These are phyloP conservation scores for Ustilago xerochloae DNA, from an alignment of 1,284 basidiomycete species.

Conservation along the genomic window DNA sequence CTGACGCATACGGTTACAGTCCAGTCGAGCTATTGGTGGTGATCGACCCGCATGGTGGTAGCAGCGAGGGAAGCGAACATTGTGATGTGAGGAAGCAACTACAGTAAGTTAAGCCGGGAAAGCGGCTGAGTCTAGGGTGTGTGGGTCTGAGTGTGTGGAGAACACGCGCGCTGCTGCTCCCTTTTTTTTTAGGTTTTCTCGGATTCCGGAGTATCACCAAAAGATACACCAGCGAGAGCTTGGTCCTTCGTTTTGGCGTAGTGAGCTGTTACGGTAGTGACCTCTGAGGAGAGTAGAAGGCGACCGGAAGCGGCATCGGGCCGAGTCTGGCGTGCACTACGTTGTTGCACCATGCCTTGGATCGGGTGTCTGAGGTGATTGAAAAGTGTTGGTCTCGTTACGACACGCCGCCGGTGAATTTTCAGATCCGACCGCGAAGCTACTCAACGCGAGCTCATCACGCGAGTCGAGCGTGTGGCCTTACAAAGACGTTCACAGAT, in stretches of 20 bases:
- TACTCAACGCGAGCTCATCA: slow-evolving; percentile 32
- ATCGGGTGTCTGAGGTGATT: neutral
- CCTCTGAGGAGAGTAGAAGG: too few species aligned
- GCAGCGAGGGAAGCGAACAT: neutral
- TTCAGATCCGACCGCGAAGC: slow-evolving; percentile 21
- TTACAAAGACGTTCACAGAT: too few species aligned
- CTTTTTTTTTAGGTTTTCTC: neutral
- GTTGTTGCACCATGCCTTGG: neutral
- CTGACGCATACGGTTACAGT: too few species aligned
- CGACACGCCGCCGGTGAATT: neutral
- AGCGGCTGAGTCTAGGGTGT: slow-evolving; percentile 3
- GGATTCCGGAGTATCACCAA: slow-evolving; percentile 1
- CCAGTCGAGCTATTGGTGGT: too few species aligned
- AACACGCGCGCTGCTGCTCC: neutral
- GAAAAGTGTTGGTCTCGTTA: slow-evolving; percentile 16
- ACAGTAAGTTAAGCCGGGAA: neutral
- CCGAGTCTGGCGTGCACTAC: neutral
- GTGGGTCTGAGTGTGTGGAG: slow-evolving; percentile 3
- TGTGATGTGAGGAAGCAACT: neutral
- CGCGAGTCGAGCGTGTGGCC: slow-evolving; percentile 16
- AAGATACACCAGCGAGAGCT: neutral
- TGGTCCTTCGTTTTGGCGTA: neutral
- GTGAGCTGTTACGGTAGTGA: too few species aligned
- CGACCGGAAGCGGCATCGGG: neutral
- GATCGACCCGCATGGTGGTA: too few species aligned